phyloP scores from a whole-genome alignment of 768 basidiomycete genomes.

The Gloeophyllum trabeum region DNA sequence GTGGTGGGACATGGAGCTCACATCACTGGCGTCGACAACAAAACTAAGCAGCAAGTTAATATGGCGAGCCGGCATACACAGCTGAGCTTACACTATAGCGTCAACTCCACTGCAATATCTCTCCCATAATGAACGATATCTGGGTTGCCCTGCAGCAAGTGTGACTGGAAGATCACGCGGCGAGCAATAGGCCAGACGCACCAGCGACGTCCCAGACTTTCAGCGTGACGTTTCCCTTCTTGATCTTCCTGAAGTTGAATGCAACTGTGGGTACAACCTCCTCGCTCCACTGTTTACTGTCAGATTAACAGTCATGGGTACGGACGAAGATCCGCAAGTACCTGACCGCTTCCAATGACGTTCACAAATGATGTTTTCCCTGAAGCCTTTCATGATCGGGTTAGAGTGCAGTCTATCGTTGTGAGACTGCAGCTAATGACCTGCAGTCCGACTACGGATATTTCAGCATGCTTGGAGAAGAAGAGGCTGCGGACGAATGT shows the following conservation, averaged over 20 bases:
- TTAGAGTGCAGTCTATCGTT: not conserved
- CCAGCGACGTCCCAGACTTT: slow-evolving; percentile 96
- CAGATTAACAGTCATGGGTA: not conserved
- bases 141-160: slow-evolving; percentile 59
- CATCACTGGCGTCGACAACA: slow-evolving; percentile 88
- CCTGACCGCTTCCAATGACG: slow-evolving; percentile 71
- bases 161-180: slow-evolving; percentile 5
- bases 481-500: slow-evolving; percentile 41
- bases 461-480: slow-evolving; percentile 80
- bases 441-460: slow-evolving; percentile 88
- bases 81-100: slow-evolving; percentile 69
- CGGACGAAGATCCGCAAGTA: slow-evolving; percentile 5
- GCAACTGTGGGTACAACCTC: slow-evolving; percentile 95
- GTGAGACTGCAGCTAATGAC: slow-evolving; percentile 21
- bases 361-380: slow-evolving; percentile 95
- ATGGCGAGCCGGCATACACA: not conserved
- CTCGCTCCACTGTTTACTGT: slow-evolving; percentile 83
- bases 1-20: slow-evolving; percentile 25
- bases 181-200: slow-evolving; percentile 25
- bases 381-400: slow-evolving; percentile 47
- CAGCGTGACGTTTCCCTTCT: slow-evolving; percentile 82
- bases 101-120: slow-evolving; percentile 89
- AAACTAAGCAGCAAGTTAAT: slow-evolving; percentile 36
- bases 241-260: slow-evolving; percentile 82
- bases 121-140: slow-evolving; percentile 94